Evolutionary conservation across 1,139 yeast species (phyloP), one percentile per base, ranked within the genome.

Genomic region (Pichia sp.): DNA sequence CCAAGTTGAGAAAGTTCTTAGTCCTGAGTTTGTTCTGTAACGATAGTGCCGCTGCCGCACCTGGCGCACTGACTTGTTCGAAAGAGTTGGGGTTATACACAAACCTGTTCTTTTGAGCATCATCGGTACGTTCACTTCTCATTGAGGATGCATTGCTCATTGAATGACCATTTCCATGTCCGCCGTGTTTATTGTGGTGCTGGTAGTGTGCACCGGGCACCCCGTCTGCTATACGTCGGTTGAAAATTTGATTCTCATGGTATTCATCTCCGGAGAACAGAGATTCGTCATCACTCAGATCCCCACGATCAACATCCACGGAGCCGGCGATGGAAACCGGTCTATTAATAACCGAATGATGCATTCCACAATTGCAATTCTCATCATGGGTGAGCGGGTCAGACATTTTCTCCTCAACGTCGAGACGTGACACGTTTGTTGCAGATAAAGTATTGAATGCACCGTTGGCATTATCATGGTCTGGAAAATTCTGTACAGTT

Each of bases 41-140:
- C 8, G 84, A 78, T 30, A 84, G 74, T 3, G 86, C 86, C 3
- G 88, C 88, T 3, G 83, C 81, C 2, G 86, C 76, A 5, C 86
- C 88, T 0, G 91, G 88, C 0, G 88, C 88, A 35, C 82, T 85
- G 27, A 64, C 65, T 35, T 72, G 74, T 48, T 76, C 80, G 42
- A 74, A 69, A 3, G 67, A 61, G 32, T 53, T 37, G 1, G 42
- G 30, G 25, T 39, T 37, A 20, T 32, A 30, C 7, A 30, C 37
- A 39, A 36, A 32, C 8, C 33, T 32, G 22, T 37, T 29, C 13
- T 23, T 23, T 3, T n/a, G 4, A 2, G 4, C 8, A n/a, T 22
- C 22, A 22, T 21, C 13, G 6, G 5, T 11, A 6, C 22, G 5
- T 22, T 22, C 14, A 22, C 17, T 9, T 5, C 8, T 11, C 3